Conservation (phyloP, 306 rosid genomes). For the Senna tora region DNA sequence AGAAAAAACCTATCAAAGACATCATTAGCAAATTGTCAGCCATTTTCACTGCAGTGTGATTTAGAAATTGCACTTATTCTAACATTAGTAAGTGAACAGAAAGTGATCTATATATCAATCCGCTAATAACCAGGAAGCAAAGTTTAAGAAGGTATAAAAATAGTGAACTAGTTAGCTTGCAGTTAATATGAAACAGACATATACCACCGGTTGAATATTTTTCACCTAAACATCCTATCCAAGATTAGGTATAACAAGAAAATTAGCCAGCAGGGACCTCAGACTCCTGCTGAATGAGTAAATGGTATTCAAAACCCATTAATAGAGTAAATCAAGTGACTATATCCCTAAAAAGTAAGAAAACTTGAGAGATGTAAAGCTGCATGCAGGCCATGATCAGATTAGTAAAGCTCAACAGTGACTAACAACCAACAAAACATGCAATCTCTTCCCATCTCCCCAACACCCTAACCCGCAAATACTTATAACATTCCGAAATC, state of each 20-base stretch:
- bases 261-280: constrained; percentile 24
- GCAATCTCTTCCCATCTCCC: constrained; percentile 14
- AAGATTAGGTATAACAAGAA: constrained; percentile 12
- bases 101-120: constrained; percentile 21
- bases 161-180: constrained; percentile 14
- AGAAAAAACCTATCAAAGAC: not conserved
- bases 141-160: constrained; percentile 18
- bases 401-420: constrained; percentile 34
- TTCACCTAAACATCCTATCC: not conserved
- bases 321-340: constrained; percentile 27
- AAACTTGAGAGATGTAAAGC: constrained; percentile 21
- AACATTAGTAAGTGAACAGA: constrained; percentile 6
- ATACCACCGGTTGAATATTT: not conserved
- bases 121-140: constrained; percentile 14
- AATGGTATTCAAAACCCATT: constrained; percentile 28
- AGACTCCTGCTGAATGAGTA: constrained; percentile 15
- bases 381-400: constrained; percentile 51
- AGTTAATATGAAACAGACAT: constrained; percentile 27
- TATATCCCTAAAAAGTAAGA: constrained; percentile 5
- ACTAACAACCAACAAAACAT: constrained; percentile 24
- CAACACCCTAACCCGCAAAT: not conserved
- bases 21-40: constrained; percentile 28
- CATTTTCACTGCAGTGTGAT: constrained; percentile 13
- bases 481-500: not conserved
- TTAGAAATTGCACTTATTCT: not conserved